Percentiles rank a stretch among this genome's conserved stretches.
These are phyloP conservation scores for Ananas comosus DNA, from an alignment of 176 grass and related monocot species.

Conservation along the genomic window DNA sequence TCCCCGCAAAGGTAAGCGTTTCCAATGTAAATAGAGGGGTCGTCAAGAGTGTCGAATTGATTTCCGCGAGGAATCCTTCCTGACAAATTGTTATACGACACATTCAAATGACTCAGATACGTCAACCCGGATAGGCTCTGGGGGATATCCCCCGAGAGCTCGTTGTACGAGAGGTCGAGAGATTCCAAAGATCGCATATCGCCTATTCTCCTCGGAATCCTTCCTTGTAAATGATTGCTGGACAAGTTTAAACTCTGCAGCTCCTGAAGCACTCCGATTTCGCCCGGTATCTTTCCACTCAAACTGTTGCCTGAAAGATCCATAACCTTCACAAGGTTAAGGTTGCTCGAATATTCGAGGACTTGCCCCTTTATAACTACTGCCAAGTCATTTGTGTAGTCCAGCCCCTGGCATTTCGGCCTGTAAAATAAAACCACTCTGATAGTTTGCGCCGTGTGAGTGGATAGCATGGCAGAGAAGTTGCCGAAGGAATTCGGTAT, in stretches of 20 bases:
- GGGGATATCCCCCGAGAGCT: background rate
- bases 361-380: background rate
- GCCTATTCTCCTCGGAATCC: constrained; percentile 11
- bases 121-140: background rate
- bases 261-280: background rate
- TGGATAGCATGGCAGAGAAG: background rate
- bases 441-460: background rate
- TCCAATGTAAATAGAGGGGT: constrained; percentile 17
- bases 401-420: too few relatives aligned
- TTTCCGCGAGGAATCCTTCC: constrained; percentile 25
- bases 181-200: constrained; percentile 1
- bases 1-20: constrained; percentile 18
- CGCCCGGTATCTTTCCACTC: constrained; percentile 17
- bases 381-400: background rate
- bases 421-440: background rate
- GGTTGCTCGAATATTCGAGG: background rate
- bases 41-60: constrained; percentile 12
- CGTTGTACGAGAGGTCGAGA: background rate
- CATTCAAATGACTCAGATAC: constrained; percentile 2
- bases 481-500: background rate
- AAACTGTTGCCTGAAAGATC: constrained; percentile 5
- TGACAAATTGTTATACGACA: constrained; percentile 27
- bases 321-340: background rate
- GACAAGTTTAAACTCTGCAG: constrained; percentile 21
- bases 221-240: constrained; percentile 21